Conservation (phyloP, 176 grass and related monocot species). For the Neostapfia colusana region DNA sequence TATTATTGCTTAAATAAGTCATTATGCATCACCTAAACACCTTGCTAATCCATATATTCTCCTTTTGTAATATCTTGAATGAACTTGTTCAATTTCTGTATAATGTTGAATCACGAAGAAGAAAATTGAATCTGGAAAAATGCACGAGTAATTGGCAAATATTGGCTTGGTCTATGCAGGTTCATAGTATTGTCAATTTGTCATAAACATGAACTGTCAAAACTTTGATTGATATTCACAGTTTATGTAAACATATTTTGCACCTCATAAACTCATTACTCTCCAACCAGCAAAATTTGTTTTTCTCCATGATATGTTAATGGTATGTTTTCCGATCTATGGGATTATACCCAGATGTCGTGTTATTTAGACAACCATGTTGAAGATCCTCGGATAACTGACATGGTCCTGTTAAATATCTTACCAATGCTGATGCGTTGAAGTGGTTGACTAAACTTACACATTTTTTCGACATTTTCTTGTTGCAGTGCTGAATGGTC, state of each 20-base stretch:
- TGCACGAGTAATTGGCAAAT: not conserved
- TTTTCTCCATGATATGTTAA: not conserved
- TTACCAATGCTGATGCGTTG: too few relatives aligned
- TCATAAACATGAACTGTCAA: not conserved
- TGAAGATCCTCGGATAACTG: not conserved
- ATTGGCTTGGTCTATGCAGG: not conserved
- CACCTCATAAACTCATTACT: too few relatives aligned
- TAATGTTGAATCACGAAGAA: conserved; percentile 4
- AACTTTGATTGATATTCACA: not conserved
- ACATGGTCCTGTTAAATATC: not conserved
- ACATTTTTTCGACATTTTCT: conserved; percentile 14
- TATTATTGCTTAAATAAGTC: conserved; percentile 6
- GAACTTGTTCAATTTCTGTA: not conserved
- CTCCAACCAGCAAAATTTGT: not conserved
- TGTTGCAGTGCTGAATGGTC: conserved; percentile 70
- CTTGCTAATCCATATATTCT: not conserved
- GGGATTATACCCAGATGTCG: not conserved
- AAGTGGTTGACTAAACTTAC: not conserved
- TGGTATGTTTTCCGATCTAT: not conserved
- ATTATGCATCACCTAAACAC: not conserved
- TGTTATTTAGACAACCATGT: not conserved
- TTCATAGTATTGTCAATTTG: not conserved
- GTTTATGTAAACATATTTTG: not conserved
- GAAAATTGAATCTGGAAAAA: conserved; percentile 1
- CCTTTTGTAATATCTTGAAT: conserved; percentile 6